phyloP scores from a whole-genome alignment of 129 eudicot species.

The Scalesia atractyloides region DNA sequence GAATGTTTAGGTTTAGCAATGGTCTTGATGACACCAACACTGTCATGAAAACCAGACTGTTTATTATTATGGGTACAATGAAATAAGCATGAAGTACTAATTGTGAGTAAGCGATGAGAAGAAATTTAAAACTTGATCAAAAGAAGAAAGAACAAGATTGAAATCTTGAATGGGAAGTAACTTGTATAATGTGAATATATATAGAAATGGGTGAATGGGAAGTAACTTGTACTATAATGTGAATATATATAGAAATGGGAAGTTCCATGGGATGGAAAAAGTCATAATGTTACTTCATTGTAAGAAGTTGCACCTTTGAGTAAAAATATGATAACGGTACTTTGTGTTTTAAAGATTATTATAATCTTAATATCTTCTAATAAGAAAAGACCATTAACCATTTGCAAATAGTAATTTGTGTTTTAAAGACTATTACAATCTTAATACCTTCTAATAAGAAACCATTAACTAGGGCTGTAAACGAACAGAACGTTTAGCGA shows the following conservation, averaged over 20 bases:
- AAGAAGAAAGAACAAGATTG: conserved; percentile 9
- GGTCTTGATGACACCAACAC: conserved; percentile 24
- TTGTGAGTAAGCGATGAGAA: conserved; percentile 15
- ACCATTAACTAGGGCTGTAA: no score
- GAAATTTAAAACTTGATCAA: no score
- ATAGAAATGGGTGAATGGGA: no score
- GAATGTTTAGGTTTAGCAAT: conserved; percentile 7
- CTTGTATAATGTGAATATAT: conserved; percentile 10
- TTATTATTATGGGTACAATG: conserved; percentile 16
- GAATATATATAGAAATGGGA: conserved; percentile 11
- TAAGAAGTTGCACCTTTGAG: conserved; percentile 34
- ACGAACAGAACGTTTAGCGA: no score
- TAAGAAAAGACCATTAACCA: neutral
- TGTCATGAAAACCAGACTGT: neutral
- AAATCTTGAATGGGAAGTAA: conserved; percentile 15
- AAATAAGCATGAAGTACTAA: conserved; percentile 17
- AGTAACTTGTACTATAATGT: no score
- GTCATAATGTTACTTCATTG: conserved; percentile 33
- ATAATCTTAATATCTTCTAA: neutral
- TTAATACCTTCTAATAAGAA: neutral
- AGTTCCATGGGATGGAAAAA: conserved; percentile 26
- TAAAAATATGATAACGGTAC: no score
- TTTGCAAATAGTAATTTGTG: no score
- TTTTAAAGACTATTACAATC: no score
- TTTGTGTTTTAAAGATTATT: no score